Base-by-base conservation (phyloP, 2,329 filamentous ascomycete species). In the Xylaria sp. region DNA sequence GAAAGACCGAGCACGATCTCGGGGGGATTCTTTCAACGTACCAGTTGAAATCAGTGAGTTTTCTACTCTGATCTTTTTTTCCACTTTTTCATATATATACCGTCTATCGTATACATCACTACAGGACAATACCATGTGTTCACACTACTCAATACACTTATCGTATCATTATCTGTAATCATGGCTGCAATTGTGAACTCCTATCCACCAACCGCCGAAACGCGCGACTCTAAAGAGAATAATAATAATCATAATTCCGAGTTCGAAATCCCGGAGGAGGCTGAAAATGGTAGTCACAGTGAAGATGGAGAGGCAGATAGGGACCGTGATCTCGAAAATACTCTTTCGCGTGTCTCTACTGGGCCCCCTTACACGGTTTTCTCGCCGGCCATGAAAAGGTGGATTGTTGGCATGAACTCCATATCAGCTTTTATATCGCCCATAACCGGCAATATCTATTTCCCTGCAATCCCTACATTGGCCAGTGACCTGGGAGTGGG, bases 391-490 rank as follows among this genome's bases (percentile, higher is more conserved):
- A 83, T 81, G 70, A 87, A 83, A 73, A 75, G 79, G 70, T 87
- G 84, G 80, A 84, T 89, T 65, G 79, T 85, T 38, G 72, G 77
- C 56, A 84, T 89, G 82, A 84, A 85, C 61, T 82, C 82, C 38
- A 73, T 84, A 50, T 82, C 84, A 10, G 84, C 84, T 72, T 84
- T 87, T 69, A 80, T 88, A 67, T 88, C 86, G 5, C 86, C 86
- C 2, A 83, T 87, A 76, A 87, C 86, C 0, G 87, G 86, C 66
- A 89, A 88, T 71, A 86, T 90, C 53, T 88, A 83, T 71, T 83
- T 83, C 60, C 82, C 82, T 5, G 81, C 81, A 4, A 73, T 83
- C 20, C 78, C 79, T 22, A 71, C 78, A 1, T 74, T 84, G 17
- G 75, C 82, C 0, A 61, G 70, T 2, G 79, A 80, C 33, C 70